These are phyloP conservation scores for Wickerhamomyces kurtzmanii DNA, from an alignment of 805 yeast genomes.

Conservation along the genomic window DNA sequence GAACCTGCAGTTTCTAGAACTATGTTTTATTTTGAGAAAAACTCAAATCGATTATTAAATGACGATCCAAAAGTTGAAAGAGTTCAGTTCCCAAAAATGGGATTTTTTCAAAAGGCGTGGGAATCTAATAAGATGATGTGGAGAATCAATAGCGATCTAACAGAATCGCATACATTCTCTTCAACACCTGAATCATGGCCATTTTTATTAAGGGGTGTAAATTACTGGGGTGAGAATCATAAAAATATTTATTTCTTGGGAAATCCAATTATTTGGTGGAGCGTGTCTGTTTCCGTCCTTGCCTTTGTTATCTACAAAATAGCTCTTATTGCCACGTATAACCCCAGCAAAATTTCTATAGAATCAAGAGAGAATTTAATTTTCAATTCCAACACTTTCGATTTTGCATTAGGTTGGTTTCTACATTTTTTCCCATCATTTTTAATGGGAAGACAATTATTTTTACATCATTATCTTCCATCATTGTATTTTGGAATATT, in stretches of 20 bases:
- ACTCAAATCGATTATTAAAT: conserved; percentile 12
- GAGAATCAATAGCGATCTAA: conserved; percentile 33
- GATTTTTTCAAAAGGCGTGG: conserved; percentile 38
- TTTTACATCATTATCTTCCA: conserved; percentile 38
- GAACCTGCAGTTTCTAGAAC: conserved; percentile 61
- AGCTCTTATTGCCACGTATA: conserved; percentile 17
- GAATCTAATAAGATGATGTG: conserved; percentile 54
- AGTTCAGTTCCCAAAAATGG: conserved; percentile 18
- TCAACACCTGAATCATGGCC: conserved; percentile 63
- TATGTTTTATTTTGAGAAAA: conserved; percentile 60
- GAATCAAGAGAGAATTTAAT: conserved; percentile 4
- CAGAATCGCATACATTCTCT: conserved; percentile 37
- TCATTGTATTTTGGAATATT: conserved; percentile 40
- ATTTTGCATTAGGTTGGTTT: conserved; percentile 39
- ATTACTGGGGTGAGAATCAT: conserved; percentile 37
- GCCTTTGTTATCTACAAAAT: conserved; percentile 9
- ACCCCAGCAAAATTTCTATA: conserved; percentile 15
- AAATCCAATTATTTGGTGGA: conserved; percentile 48
- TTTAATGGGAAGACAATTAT: conserved; percentile 18
- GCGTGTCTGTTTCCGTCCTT: conserved; percentile 25
- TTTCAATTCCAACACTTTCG: conserved; percentile 12
- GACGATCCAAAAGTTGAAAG: conserved; percentile 20
- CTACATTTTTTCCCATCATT: conserved; percentile 51
- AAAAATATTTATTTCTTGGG: conserved; percentile 51
- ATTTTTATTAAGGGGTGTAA: conserved; percentile 44